These are phyloP conservation scores for Candida tammaniensis DNA, from an alignment of 805 yeast species.

Conservation along the genomic window DNA sequence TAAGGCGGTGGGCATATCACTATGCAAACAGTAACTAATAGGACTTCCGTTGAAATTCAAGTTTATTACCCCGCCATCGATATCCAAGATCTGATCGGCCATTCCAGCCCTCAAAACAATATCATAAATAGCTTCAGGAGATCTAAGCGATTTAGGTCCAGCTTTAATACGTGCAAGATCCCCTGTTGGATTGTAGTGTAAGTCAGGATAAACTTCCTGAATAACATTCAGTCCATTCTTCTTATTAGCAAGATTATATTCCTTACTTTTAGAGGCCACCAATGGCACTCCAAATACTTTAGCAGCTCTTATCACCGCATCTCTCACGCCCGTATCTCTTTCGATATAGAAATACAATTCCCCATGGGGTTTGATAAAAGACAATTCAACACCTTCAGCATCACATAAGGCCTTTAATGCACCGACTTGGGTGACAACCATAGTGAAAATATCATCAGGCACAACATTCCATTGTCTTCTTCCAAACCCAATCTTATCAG, in stretches of 20 bases:
- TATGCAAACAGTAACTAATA: conserved; percentile 31
- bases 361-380: conserved; percentile 38
- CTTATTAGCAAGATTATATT: conserved; percentile 23
- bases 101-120: conserved; percentile 24
- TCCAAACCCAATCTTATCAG: conserved; percentile 40
- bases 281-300: conserved; percentile 33
- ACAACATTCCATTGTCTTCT: conserved; percentile 32
- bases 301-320: conserved; percentile 34
- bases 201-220: conserved; percentile 35
- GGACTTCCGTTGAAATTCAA: conserved; percentile 27
- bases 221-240: conserved; percentile 31
- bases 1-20: conserved; percentile 36
- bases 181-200: conserved; percentile 31
- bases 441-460: conserved; percentile 33
- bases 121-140: conserved; percentile 28
- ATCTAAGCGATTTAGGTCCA: conserved; percentile 24
- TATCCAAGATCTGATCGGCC: conserved; percentile 19
- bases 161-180: conserved; percentile 21
- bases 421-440: conserved; percentile 38
- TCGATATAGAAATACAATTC: conserved; percentile 36
- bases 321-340: conserved; percentile 32
- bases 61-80: conserved; percentile 19
- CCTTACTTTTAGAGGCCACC: conserved; percentile 33
- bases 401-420: conserved; percentile 35
- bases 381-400: conserved; percentile 30